Base-by-base conservation (phyloP, 179 eudicot species). In the Spinacia oleracea region DNA sequence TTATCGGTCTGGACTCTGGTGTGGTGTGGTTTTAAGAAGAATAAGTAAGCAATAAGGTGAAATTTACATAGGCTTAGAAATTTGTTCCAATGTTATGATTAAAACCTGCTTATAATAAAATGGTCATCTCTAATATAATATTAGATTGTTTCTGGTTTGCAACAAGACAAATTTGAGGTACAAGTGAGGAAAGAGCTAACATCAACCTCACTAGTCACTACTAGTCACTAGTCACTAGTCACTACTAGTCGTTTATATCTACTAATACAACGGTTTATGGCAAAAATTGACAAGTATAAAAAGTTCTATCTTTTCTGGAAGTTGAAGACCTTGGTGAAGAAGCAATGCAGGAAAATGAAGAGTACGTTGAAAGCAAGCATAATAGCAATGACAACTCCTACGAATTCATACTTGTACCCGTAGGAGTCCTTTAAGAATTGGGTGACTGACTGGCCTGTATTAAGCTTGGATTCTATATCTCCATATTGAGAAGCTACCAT, bases 401-500 rank as follows among this genome's bases (percentile, higher is more conserved):
- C 74, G 45, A 80, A 80, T 25, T 80, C 82, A 53, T 74, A 74
- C 55, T 38, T 68, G 63, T 80, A 80, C 1, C 82, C 82, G 11
- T 51, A 80, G 48, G 67, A 80, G 55, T 80, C 60, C 45, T 23
- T 53, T 40, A 80, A 38, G 48, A 55, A 80, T 15, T 66, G 40
- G 23, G 78, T 15, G 29, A 80, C 59, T 9, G 74, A 53, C 34
- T 80, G 58, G 16, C 85, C 78, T 40, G 64, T 69, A 1, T 79
- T 79, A 55, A 83, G 68, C 35, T 42, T 69, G 14, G 59, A 53
- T 9, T 79, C 42, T 40, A 79, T 27, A 55, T 83, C 80, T 68
- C 85, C 85, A 46, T 79, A 83, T 70, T 83, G 82, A 16, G 82
- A 83, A 48, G 79, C 9, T 11, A 79, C 79, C 43, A 79, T 29